A percentile compares a stretch with the other conserved stretches of the same genome.
Conservation (phyloP, 139 green algal genomes). For the Chlamydomonas urium region DNA sequence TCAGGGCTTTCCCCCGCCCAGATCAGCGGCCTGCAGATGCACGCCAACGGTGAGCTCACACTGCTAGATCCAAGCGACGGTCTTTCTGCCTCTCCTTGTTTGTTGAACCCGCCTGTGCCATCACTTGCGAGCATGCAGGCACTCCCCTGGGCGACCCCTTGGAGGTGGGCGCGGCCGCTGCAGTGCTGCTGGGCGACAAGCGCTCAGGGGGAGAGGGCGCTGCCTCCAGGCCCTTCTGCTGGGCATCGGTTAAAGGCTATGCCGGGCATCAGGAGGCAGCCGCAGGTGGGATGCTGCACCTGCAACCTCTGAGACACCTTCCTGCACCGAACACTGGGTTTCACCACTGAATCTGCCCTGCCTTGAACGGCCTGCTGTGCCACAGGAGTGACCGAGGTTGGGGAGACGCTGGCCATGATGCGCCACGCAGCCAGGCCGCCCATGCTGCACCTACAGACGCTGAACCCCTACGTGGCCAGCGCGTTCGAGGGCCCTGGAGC, state of each 20-base stretch:
- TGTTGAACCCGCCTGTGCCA: no score
- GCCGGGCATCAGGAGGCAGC: slow-evolving; percentile 19
- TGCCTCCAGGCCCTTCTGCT: no score
- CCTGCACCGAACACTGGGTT: no score
- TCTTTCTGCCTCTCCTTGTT: no score
- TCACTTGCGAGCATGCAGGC: no score
- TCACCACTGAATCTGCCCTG: slow-evolving; percentile 5
- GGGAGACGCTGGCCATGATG: slow-evolving; percentile 27
- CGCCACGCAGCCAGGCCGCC: background rate
- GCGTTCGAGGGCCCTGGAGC: slow-evolving; percentile 18
- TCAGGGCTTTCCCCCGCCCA: slow-evolving; percentile 21
- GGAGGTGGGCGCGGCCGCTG: slow-evolving; percentile 44
- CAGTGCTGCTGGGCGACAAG: no score
- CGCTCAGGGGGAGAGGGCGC: no score
- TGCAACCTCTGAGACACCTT: no score
- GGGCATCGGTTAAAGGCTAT: slow-evolving; percentile 36
- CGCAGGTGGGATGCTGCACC: slow-evolving; percentile 4
- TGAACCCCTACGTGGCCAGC: slow-evolving; percentile 53
- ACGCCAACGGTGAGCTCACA: slow-evolving; percentile 53
- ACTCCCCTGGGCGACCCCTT: slow-evolving; percentile 62
- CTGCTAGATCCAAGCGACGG: no score
- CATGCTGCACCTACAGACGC: slow-evolving; percentile 36
- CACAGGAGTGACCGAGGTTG: slow-evolving; percentile 11
- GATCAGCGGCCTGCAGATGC: slow-evolving; percentile 48
- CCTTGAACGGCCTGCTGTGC: background rate